phyloP scores from a whole-genome alignment of 1,284 basidiomycete genomes.

The Irpex sp. region DNA sequence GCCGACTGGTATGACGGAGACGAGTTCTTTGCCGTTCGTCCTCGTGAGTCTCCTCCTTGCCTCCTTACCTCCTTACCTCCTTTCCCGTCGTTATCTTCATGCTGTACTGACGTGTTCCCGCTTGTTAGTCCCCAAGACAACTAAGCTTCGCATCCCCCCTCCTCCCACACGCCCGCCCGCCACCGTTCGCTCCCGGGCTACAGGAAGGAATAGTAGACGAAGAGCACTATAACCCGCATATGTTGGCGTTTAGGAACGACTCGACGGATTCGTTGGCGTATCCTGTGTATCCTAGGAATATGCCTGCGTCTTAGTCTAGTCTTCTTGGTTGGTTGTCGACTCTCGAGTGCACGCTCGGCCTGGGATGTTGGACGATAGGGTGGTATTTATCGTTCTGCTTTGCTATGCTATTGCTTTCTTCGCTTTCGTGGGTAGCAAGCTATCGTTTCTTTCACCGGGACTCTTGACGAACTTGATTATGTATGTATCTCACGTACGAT shows the following conservation, averaged over 20 bases:
- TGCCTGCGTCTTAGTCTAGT: background rate
- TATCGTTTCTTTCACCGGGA: background rate
- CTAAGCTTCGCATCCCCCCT: background rate
- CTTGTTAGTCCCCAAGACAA: background rate
- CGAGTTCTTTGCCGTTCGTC: background rate
- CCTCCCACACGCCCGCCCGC: background rate
- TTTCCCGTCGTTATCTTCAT: background rate
- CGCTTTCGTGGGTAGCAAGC: background rate
- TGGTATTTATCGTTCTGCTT: background rate
- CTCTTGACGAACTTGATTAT: background rate
- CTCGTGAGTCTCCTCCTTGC: background rate
- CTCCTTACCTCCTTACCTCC: too few relatives aligned
- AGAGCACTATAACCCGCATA: background rate
- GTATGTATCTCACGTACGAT: background rate
- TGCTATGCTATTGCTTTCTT: background rate
- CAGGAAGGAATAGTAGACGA: too few relatives aligned
- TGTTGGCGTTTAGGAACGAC: slow-evolving; percentile 2
- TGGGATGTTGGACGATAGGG: background rate
- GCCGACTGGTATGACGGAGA: background rate
- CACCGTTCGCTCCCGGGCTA: too few relatives aligned
- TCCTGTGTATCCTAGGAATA: slow-evolving; percentile 8
- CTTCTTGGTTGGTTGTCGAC: too few relatives aligned
- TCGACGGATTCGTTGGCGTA: slow-evolving; percentile 7
- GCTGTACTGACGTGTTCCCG: background rate
- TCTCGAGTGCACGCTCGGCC: too few relatives aligned